These are phyloP conservation scores for Paraleonurus japonicus DNA, from an alignment of 257 asterid genomes.

Conservation along the genomic window DNA sequence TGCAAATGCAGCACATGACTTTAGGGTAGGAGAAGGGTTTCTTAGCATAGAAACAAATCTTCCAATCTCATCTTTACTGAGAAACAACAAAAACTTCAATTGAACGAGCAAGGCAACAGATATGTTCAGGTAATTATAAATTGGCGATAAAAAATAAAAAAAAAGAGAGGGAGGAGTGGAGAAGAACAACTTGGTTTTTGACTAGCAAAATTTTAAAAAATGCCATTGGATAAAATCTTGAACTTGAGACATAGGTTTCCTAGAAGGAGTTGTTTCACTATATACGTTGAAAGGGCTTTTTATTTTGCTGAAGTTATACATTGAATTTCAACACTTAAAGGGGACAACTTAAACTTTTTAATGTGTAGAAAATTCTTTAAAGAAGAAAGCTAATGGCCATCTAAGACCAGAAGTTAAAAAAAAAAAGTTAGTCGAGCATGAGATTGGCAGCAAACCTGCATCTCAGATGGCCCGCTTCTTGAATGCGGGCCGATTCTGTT, in stretches of 20 bases:
- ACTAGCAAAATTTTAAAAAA: no score
- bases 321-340: not conserved
- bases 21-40: slow-evolving; percentile 71
- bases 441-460: slow-evolving; percentile 57
- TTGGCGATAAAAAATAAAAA: not conserved
- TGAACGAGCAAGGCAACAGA: not conserved
- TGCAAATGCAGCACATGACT: slow-evolving; percentile 89
- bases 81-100: slow-evolving; percentile 19
- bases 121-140: not conserved
- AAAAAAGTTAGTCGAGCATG: not conserved
- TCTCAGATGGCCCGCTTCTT: slow-evolving; percentile 85
- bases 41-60: slow-evolving; percentile 81
- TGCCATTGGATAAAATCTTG: not conserved
- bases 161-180: no score
- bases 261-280: no score
- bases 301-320: not conserved
- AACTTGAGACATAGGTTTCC: not conserved
- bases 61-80: slow-evolving; percentile 79
- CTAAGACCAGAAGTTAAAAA: not conserved
- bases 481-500: slow-evolving; percentile 73
- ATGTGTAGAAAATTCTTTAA: not conserved
- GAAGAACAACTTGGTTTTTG: no score
- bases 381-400: not conserved
- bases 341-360: not conserved
- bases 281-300: no score